These are phyloP conservation scores for Aeminium ludgeri DNA, from an alignment of 495 filamentous ascomycete genomes.

Conservation along the genomic window DNA sequence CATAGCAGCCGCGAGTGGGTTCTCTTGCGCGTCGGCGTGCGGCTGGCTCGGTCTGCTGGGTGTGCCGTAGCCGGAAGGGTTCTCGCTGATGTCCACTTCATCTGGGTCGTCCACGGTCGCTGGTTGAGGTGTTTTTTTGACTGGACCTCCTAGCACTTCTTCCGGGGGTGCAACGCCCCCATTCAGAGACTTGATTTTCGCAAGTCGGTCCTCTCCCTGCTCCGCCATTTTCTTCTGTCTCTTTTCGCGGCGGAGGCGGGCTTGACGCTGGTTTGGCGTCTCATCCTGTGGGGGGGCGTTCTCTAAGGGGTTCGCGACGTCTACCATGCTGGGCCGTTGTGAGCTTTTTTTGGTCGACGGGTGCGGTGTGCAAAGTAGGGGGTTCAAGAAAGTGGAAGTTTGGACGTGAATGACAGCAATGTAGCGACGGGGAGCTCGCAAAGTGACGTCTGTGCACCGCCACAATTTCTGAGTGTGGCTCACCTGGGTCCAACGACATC, in stretches of 20 bases:
- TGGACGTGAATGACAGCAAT: neutral
- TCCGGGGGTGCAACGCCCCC: conserved; percentile 31
- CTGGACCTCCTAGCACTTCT: conserved; percentile 16
- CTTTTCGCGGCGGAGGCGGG: conserved; percentile 72
- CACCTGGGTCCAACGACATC: neutral
- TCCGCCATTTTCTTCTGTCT: conserved; percentile 80
- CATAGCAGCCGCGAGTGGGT: conserved; percentile 13
- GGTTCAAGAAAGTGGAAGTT: neutral
- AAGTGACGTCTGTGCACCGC: neutral
- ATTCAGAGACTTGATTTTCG: conserved; percentile 66
- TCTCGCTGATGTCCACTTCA: conserved; percentile 55
- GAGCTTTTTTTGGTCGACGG: too few species aligned
- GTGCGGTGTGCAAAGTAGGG: too few species aligned
- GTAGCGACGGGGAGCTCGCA: too few species aligned
- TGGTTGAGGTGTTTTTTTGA: conserved; percentile 1
- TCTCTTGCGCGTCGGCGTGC: neutral
- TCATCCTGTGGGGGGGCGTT: conserved; percentile 25
- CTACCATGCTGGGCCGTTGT: conserved; percentile 4
- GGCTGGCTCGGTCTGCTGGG: conserved; percentile 1
- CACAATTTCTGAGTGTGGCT: neutral
- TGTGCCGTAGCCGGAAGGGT: conserved; percentile 23
- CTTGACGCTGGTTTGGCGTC: conserved; percentile 48
- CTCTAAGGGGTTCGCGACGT: neutral
- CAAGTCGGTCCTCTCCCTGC: conserved; percentile 59
- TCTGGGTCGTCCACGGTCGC: conserved; percentile 40